Evolutionary conservation across 768 basidiomycete genomes (phyloP).

Genomic region (Pholiota microspora): DNA sequence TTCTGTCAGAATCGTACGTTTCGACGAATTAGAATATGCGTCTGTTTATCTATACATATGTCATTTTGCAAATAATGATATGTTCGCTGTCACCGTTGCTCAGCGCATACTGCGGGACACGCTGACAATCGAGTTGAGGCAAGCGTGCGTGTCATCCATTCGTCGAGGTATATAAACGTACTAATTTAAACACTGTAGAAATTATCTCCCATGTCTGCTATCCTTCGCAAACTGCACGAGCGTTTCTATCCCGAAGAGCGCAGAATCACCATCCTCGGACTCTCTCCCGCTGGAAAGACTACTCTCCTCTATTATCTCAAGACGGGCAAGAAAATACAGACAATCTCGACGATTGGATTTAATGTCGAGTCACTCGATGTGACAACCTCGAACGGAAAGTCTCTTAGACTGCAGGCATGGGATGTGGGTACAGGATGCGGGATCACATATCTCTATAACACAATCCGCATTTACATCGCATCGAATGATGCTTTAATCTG

Average conservation of each 20-base stretch:
- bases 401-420: slow-evolving; percentile 55
- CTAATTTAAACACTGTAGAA: too few relatives aligned
- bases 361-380: slow-evolving; percentile 56
- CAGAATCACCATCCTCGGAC: slow-evolving; percentile 24
- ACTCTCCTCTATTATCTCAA: slow-evolving; percentile 45
- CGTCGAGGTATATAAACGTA: too few relatives aligned
- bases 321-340: slow-evolving; percentile 33
- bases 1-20: too few relatives aligned
- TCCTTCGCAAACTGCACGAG: not conserved
- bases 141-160: too few relatives aligned
- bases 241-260: not conserved
- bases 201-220: not conserved
- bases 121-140: too few relatives aligned
- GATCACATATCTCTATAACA: slow-evolving; percentile 33
- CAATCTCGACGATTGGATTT: slow-evolving; percentile 45
- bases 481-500: slow-evolving; percentile 58
- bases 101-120: too few relatives aligned
- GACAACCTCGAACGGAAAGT: slow-evolving; percentile 23
- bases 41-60: too few relatives aligned
- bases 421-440: slow-evolving; percentile 58
- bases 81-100: too few relatives aligned
- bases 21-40: too few relatives aligned
- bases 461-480: slow-evolving; percentile 23
- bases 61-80: too few relatives aligned
- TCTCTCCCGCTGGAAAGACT: slow-evolving; percentile 42